Conservation (phyloP, 2,329 filamentous ascomycete genomes). For the Diaporthe ilicicola region DNA sequence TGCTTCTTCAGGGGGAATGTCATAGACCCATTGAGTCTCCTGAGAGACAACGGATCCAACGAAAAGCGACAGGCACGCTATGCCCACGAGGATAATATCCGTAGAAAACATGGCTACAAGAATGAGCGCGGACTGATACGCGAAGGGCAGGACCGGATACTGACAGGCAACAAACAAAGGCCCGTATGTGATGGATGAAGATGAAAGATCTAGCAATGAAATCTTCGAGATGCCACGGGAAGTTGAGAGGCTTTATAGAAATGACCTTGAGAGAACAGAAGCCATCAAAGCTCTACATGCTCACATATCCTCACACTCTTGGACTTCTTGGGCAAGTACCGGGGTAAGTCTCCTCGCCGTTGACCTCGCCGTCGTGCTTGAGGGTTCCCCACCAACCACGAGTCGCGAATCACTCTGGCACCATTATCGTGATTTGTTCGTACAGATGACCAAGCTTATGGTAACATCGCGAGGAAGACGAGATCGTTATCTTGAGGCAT, state of each 20-base stretch:
- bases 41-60: conserved; percentile 25
- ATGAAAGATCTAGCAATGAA: not conserved
- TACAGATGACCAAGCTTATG: not conserved
- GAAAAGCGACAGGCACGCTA: not conserved
- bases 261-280: no score
- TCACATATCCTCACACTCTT: not conserved
- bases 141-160: not conserved
- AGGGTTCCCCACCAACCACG: not conserved
- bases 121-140: not conserved
- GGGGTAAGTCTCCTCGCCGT: not conserved
- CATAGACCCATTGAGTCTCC: conserved; percentile 30
- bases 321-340: not conserved
- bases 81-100: not conserved
- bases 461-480: not conserved
- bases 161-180: not conserved
- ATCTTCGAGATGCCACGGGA: no score
- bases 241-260: not conserved
- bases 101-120: not conserved
- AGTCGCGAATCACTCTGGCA: not conserved
- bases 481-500: not conserved
- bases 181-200: not conserved
- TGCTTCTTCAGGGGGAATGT: conserved; percentile 37
- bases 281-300: not conserved
- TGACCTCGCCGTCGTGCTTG: not conserved
- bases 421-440: not conserved